Evolutionary conservation across 495 filamentous ascomycete genomes (phyloP), one percentile per base, ranked within the genome.

Genomic region (Neohortaea acidophila): DNA sequence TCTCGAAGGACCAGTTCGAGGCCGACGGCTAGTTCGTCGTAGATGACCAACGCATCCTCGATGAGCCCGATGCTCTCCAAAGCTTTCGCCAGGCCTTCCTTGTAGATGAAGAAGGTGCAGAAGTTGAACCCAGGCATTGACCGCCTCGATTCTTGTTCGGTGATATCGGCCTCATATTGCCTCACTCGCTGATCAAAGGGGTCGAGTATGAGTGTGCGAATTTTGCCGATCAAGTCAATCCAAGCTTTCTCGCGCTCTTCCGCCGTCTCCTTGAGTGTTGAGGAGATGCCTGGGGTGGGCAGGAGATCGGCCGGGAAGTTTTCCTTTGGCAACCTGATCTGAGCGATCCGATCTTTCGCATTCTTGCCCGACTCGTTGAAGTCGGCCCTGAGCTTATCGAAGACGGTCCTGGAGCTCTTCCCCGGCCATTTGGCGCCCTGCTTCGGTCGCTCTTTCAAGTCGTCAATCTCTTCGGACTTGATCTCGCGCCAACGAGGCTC

Each of bases 121-220:
- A 96, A 97, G 53, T 97, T 97, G 89, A 91, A 97, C 0, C 89
- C 89, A 2, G 91, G 89, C 17, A 97, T 60, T 28, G 66, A 72
- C 28, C 87, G 74, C 61, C 94, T 86, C 3, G 79, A 72, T 49
- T 96, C 89, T 51, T 81, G 84, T 53, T 94, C 91, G 48, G 77
- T 77, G 50, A 97, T 91, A 56, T 97, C 91, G 51, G 94, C 87
- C 52, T 97, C 89, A 57, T 96, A 96, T 51, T 94, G 87, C 27
- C 68, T 72, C 4, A 97, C 91, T 8, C 89, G 77, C 30, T 78
- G 66, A 63, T 94, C 85, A 52, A 97, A 96, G 4, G 85, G 86
- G 12, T 76, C 68, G 14, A 97, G 65, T 43, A 97, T 94, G 6
- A 82, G 69, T 38, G 72, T 73, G 57, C 93, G 92, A 36, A 94